Evolutionary conservation across 2,329 filamentous ascomycete species (phyloP).

Genomic region (Xylariales sp.): DNA sequence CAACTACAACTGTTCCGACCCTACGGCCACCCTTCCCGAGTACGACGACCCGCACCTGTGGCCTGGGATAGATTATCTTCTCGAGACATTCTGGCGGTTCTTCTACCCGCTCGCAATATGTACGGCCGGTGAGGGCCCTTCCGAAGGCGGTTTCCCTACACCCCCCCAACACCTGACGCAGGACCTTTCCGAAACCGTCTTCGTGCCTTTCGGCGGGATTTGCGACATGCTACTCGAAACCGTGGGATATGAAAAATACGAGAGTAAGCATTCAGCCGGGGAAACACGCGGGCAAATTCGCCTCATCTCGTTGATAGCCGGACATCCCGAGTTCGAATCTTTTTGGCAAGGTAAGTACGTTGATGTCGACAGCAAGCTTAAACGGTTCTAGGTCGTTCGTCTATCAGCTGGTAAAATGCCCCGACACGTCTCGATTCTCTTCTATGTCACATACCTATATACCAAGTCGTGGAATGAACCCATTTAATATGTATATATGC

Average conservation of each 20-base stretch:
- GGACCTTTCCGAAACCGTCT: not conserved
- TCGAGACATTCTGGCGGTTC: constrained; percentile 35
- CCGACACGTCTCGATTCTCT: no score
- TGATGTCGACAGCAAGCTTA: constrained; percentile 22
- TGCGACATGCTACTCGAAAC: constrained; percentile 31
- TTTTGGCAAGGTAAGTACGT: constrained; percentile 30
- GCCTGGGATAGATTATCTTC: constrained; percentile 13
- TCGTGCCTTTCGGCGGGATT: constrained; percentile 25
- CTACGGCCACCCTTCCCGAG: not conserved
- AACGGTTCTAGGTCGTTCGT: not conserved
- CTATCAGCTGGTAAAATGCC: not conserved
- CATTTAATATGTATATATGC: no score
- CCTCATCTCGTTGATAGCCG: constrained; percentile 21
- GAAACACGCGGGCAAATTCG: constrained; percentile 18
- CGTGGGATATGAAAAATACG: constrained; percentile 11
- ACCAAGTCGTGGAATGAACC: no score
- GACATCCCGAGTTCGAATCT: constrained; percentile 21
- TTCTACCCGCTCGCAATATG: constrained; percentile 14
- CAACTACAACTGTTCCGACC: constrained; percentile 12
- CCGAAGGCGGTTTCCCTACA: not conserved
- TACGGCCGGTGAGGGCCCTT: not conserved
- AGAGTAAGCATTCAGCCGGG: not conserved
- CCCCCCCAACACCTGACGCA: not conserved
- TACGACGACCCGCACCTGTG: constrained; percentile 24
- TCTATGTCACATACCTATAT: no score